Evolutionary conservation across 2,329 filamentous ascomycete genomes (phyloP).

Genomic region (Fusarium compactum): DNA sequence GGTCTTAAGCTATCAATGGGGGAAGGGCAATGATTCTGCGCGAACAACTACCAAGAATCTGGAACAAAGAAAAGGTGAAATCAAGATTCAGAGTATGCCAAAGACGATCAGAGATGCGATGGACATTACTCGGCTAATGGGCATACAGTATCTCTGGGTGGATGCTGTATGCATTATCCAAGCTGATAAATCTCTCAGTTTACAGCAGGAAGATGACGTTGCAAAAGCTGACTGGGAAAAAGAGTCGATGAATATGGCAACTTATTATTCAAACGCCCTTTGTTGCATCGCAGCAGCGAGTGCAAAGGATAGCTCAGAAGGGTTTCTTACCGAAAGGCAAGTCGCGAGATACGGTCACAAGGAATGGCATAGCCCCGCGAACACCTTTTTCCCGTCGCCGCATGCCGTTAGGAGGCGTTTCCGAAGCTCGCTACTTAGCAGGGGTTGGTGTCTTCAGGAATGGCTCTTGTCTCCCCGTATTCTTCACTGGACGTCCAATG

Average conservation of each 20-base stretch:
- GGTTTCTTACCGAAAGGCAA: not conserved
- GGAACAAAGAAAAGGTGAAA: fast-evolving
- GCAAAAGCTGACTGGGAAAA: not conserved
- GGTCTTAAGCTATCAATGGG: not conserved
- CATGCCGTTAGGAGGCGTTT: not conserved
- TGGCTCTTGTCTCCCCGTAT: not conserved
- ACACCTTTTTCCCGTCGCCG: fast-evolving
- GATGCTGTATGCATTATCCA: not conserved
- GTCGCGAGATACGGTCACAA: not conserved
- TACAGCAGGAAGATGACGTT: not conserved
- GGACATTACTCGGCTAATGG: fast-evolving
- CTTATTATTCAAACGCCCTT: not conserved
- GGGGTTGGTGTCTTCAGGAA: not conserved
- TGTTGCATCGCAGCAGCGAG: not conserved
- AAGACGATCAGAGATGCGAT: not conserved
- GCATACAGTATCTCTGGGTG: not conserved
- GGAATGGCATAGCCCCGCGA: not conserved
- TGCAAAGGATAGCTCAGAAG: not conserved
- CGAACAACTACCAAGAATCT: not conserved
- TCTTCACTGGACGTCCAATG: not conserved
- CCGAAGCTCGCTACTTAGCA: not conserved
- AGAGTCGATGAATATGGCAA: not conserved
- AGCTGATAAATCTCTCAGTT: not conserved
- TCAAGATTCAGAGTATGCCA: fast-evolving
- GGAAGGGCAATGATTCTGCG: not conserved